Conservation (phyloP, 1,284 basidiomycete species). For the Fomitiporia mediterranea region DNA sequence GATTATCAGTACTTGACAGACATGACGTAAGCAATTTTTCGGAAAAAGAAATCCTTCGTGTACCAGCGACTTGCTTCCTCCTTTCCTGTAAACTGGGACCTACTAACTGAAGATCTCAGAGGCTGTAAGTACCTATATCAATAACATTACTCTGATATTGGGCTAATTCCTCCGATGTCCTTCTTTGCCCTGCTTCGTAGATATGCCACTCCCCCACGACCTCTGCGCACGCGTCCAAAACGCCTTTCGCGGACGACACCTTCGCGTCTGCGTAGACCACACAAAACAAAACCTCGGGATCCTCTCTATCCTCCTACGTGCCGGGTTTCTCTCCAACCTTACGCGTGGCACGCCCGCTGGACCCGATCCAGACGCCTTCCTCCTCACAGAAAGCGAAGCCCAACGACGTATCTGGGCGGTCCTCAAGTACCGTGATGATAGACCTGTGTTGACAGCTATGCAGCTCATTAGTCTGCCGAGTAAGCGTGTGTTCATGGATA, state of each 20-base stretch:
- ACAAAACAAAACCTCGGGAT: slow-evolving; percentile 81
- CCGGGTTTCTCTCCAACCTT: slow-evolving; percentile 79
- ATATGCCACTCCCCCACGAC: slow-evolving; percentile 74
- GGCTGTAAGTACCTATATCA: too few relatives aligned
- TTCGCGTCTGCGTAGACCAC: slow-evolving; percentile 68
- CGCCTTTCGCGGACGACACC: slow-evolving; percentile 79
- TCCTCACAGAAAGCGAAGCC: slow-evolving; percentile 42
- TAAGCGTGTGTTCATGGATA: slow-evolving; percentile 69
- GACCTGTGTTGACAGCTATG: slow-evolving; percentile 73
- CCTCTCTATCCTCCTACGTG: slow-evolving; percentile 78
- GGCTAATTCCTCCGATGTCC: too few relatives aligned
- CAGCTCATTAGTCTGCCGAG: slow-evolving; percentile 72
- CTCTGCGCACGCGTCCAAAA: slow-evolving; percentile 85
- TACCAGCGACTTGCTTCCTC: too few relatives aligned
- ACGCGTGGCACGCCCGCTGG: slow-evolving; percentile 72
- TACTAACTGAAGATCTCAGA: too few relatives aligned
- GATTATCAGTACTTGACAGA: too few relatives aligned
- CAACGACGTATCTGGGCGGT: slow-evolving; percentile 82
- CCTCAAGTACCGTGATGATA: slow-evolving; percentile 85
- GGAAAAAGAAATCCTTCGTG: too few relatives aligned
- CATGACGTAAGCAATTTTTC: too few relatives aligned
- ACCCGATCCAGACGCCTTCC: slow-evolving; percentile 61
- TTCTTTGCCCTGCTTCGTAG: too few relatives aligned
- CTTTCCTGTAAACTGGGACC: too few relatives aligned
- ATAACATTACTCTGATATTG: too few relatives aligned